Evolutionary conservation across 768 basidiomycete genomes (phyloP).

Genomic region (Leucocoprinus leucothites): DNA sequence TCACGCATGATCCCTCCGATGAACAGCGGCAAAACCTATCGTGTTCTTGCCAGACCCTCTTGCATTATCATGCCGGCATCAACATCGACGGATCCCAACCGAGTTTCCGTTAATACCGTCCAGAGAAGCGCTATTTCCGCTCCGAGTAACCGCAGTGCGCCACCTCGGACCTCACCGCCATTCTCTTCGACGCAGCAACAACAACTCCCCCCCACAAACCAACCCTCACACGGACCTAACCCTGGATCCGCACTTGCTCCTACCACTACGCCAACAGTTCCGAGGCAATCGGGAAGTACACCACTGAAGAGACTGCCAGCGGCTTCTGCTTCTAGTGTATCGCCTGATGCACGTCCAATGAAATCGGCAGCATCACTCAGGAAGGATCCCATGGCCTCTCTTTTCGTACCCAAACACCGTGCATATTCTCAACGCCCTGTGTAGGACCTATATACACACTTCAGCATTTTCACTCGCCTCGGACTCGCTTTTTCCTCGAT

Average conservation of each 20-base stretch:
- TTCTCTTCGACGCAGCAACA: slow-evolving; percentile 12
- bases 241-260: neutral
- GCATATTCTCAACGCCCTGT: slow-evolving; percentile 52
- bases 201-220: slow-evolving; percentile 10
- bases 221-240: neutral
- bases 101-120: slow-evolving; percentile 51
- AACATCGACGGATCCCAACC: slow-evolving; percentile 31
- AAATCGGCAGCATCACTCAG: slow-evolving; percentile 40
- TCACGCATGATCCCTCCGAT: slow-evolving; percentile 54
- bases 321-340: slow-evolving; percentile 15
- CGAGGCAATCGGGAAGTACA: neutral
- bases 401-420: slow-evolving; percentile 78
- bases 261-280: neutral
- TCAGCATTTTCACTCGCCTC: slow-evolving; percentile 16
- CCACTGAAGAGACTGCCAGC: slow-evolving; percentile 5
- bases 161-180: slow-evolving; percentile 15
- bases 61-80: slow-evolving; percentile 32
- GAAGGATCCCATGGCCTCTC: slow-evolving; percentile 59
- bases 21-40: slow-evolving; percentile 43
- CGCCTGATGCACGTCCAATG: slow-evolving; percentile 27
- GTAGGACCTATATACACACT: slow-evolving; percentile 17
- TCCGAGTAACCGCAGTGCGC: slow-evolving; percentile 14
- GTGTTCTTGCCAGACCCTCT: slow-evolving; percentile 34
- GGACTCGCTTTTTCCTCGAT: neutral
- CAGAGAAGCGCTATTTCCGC: slow-evolving; percentile 30